Conservation (phyloP, 208 protist species). For the Crithidia acanthocephali region DNA sequence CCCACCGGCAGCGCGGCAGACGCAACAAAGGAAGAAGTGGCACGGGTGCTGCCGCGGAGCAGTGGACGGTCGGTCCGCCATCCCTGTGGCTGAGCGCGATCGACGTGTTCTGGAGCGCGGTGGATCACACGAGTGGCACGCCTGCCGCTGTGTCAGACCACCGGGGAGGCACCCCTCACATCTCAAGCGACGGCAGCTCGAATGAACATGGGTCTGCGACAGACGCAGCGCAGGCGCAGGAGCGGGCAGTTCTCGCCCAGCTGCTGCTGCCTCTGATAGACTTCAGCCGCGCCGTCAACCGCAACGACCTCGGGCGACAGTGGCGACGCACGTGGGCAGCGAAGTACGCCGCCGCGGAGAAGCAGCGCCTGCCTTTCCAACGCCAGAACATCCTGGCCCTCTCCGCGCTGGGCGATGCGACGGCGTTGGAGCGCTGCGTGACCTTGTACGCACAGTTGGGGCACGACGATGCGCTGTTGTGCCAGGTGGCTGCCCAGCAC, state of each 20-base stretch:
- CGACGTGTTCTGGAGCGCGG: constrained; percentile 74
- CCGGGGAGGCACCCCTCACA: too few species aligned
- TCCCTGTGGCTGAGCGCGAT: constrained; percentile 59
- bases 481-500: constrained; percentile 50
- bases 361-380: constrained; percentile 31
- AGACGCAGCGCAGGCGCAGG: constrained; percentile 28
- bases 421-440: constrained; percentile 28
- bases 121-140: constrained; percentile 52
- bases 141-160: neutral
- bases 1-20: neutral
- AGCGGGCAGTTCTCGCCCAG: constrained; percentile 51
- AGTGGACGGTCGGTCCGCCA: neutral
- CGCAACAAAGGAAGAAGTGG: neutral
- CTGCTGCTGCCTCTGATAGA: constrained; percentile 60
- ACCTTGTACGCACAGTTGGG: constrained; percentile 12
- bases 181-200: too few species aligned
- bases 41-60: neutral
- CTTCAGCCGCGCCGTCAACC: constrained; percentile 37
- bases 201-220: constrained; percentile 24
- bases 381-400: constrained; percentile 54
- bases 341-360: constrained; percentile 30
- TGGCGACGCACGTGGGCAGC: constrained; percentile 55
- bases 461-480: constrained; percentile 37
- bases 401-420: constrained; percentile 43
- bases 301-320: constrained; percentile 48